Base-by-base conservation (phyloP, 2,329 filamentous ascomycete genomes). In the Bisporella sp. region DNA sequence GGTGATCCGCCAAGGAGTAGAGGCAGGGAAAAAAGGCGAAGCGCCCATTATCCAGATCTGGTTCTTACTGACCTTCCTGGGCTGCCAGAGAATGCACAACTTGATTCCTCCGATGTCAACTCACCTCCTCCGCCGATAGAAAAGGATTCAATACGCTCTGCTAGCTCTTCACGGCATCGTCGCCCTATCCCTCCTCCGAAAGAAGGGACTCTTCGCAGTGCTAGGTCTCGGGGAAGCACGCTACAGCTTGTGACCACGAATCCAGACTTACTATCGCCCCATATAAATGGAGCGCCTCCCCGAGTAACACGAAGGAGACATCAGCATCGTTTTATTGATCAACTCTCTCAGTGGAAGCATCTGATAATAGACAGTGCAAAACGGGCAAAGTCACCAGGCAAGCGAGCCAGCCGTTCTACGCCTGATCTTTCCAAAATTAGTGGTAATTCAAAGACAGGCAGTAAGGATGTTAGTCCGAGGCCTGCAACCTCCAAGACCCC, bases 141-240 rank as follows among this genome's bases (percentile, higher is more conserved):
- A 62, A 92, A 92, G 64, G 84, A 89, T 62, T 85, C 84, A 5
- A 73, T 86, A 48, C 79, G 88, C 33, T 91, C 86, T 13, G 78
- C 78, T 28, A 90, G 87, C 61, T 89, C 89, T 9, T 90, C 89
- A 31, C 76, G 85, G 53, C 83, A 87, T 54, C 82, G 88, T 45
- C 85, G 78, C 37, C 81, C 91, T 5, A 75, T 88, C 40, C 88
- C 87, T 7, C 92, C 92, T 41, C 90, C 92, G 2, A 96, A 96
- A 66, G 91, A 96, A 65, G 80, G 82, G 11, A 70, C 81, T 8
- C 67, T 85, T 50, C 74, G 82, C 57, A 83, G 82, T 55, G 82
- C 87, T 52, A 77, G 85, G 59, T 87, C 87, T 57, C 77, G 89
- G 53, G 87, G 88, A 41, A 96, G 90, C 58, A 93, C 89, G 56